Base-by-base conservation (phyloP, 768 basidiomycete species). In the Leccinum rimulosum region DNA sequence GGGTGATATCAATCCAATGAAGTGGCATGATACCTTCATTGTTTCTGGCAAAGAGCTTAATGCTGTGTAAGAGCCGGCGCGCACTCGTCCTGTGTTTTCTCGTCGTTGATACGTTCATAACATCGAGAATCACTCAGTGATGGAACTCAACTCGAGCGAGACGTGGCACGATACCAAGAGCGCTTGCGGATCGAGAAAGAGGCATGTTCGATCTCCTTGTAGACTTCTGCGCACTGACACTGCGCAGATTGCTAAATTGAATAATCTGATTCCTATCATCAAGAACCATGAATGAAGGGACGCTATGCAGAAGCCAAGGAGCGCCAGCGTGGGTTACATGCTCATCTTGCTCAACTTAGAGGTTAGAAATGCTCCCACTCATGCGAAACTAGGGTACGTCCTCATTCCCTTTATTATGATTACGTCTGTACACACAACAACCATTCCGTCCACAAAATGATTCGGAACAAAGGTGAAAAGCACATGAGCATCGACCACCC, bases 21-120 rank as follows among this genome's bases (percentile, higher is more conserved):
- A 74, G 3, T 98, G 96, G 95, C 95, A 97, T 60, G 80, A 89
- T 57, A 82, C 82, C 3, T 82, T 99, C 12, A 87, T 93, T 58
- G 72, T 73, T 8, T 74, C 83, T 1, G 90, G 88, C 1, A 85
- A 85, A 64, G 83, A 86, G 17, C 72, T 85, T 45, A 85, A 80
- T 68, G 58, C 63, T 15, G 27, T 81, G 19, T 80, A 82, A 57
- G 82, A 84, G 67, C 93, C 89, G 54, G 47, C 9, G 33, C 22
- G 14, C 61, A 51, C 36, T 43, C 17, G 43, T 33, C 45, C 54
- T 22, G 28, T 19, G 3, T 25, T 45, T 17, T 22, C 14, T 51
- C 9, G 6, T 54, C 25, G 3, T 55, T 56, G 33, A 68, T 31
- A n/a, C 35, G 11, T 4, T 31, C 30, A 2, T 53, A 47, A 2